A percentile compares a stretch with the other conserved stretches of the same genome.
These are phyloP conservation scores for Exophiala lecanii-corni DNA, from an alignment of 2,329 filamentous ascomycete genomes.

Conservation along the genomic window DNA sequence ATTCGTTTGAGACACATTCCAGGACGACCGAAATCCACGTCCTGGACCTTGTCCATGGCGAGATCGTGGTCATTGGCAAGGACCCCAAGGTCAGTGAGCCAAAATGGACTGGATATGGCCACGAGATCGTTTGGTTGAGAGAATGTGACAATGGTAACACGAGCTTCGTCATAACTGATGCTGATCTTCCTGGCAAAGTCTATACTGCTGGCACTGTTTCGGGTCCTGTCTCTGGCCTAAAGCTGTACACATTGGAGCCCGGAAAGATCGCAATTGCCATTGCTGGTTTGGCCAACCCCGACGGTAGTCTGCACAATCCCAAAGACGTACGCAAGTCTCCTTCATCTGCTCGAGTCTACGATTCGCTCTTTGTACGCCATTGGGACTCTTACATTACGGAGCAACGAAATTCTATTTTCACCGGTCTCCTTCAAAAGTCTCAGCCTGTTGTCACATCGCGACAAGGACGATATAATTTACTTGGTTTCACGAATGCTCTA, in stretches of 20 bases:
- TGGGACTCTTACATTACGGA: conserved; percentile 49
- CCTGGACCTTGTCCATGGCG: conserved; percentile 39
- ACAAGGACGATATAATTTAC: conserved; percentile 34
- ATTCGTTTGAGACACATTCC: conserved; percentile 46
- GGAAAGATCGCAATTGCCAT: conserved; percentile 44
- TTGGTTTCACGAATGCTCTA: conserved; percentile 41
- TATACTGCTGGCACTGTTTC: conserved; percentile 45
- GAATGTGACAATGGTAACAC: conserved; percentile 42
- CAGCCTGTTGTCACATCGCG: conserved; percentile 35
- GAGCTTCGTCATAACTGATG: conserved; percentile 41
- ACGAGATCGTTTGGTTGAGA: conserved; percentile 45
- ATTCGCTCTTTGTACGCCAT: conserved; percentile 49
- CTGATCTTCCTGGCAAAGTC: conserved; percentile 34
- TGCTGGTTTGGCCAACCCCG: conserved; percentile 43
- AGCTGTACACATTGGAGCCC: conserved; percentile 38
- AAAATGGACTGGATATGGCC: conserved; percentile 41
- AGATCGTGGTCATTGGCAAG: conserved; percentile 40
- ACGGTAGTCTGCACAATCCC: conserved; percentile 47
- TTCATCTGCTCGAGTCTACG: conserved; percentile 46
- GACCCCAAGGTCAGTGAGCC: conserved; percentile 43
- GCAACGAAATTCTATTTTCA: conserved; percentile 48
- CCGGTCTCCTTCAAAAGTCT: conserved; percentile 42
- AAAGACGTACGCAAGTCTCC: conserved; percentile 44
- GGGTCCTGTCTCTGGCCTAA: conserved; percentile 44
- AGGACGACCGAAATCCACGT: conserved; percentile 45